Percentiles rank a stretch among this genome's conserved stretches.
Evolutionary conservation across 208 protist species (phyloP).

Genomic region (Borovskyia barvae): DNA sequence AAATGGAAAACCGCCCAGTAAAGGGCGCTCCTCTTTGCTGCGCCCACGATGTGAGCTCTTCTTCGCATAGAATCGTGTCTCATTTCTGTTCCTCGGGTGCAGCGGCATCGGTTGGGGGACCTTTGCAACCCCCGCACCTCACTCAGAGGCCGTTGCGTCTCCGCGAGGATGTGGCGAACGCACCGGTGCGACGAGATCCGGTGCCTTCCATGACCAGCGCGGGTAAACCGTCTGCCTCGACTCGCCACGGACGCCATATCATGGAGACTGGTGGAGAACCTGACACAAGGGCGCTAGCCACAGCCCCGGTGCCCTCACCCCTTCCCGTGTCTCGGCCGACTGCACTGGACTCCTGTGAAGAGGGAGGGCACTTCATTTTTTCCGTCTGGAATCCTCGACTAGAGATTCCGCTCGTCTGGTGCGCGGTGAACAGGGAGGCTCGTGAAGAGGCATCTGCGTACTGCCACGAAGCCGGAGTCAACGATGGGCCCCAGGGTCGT

Average conservation of each 20-base stretch:
- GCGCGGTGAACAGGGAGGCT: slow-evolving; percentile 43
- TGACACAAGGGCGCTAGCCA: neutral
- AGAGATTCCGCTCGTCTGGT: slow-evolving; percentile 67
- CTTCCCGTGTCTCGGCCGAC: too few relatives aligned
- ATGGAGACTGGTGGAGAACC: too few relatives aligned
- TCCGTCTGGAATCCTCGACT: slow-evolving; percentile 68
- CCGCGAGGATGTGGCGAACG: too few relatives aligned
- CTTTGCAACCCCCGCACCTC: neutral
- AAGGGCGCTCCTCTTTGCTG: too few relatives aligned
- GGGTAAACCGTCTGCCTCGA: neutral
- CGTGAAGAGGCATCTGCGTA: slow-evolving; percentile 30
- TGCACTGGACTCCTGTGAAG: slow-evolving; percentile 44
- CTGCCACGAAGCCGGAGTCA: slow-evolving; percentile 7
- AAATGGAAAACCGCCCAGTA: too few relatives aligned
- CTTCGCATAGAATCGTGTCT: too few relatives aligned
- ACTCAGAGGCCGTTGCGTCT: slow-evolving; percentile 1
- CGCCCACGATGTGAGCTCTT: too few relatives aligned
- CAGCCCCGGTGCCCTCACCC: slow-evolving; percentile 1
- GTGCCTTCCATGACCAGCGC: neutral
- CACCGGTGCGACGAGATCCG: neutral
- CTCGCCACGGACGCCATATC: too few relatives aligned
- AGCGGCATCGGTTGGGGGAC: too few relatives aligned
- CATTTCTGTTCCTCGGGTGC: too few relatives aligned
- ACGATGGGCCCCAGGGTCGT: neutral
- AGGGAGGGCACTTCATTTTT: slow-evolving; percentile 65